Base-by-base conservation (phyloP, 1,284 basidiomycete genomes). In the Peniophora sp. region DNA sequence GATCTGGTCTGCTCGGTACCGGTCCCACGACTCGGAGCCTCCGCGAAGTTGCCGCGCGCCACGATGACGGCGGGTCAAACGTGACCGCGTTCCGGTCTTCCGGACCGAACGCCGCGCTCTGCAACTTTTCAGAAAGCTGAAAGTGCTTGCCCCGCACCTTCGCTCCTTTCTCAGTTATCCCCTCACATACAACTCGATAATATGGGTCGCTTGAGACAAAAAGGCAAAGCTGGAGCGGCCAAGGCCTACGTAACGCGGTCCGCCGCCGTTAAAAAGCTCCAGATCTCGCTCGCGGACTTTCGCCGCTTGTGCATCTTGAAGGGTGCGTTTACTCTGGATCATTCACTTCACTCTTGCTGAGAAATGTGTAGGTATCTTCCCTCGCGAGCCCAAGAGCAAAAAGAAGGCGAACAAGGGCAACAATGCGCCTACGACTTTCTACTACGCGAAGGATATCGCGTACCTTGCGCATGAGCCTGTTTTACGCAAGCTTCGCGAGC, bases 361-460 rank as follows among this genome's bases (percentile, higher is more conserved):
- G 35, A 53, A 50, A 48, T 48, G 24, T 24, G 27, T 54, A 96
- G 93, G 97, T 24, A 97, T 99, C 65, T 98, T 96, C 69, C 97
- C 97, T 56, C 89, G 96, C 49, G 96, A 99, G 67, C 97, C 97
- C 17, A 81, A 85, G 48, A 88, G 84, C 70, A 83, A 84, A 65
- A 99, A 98, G 69, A 86, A 87, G 58, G 97, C 96, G 50, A 99
- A 99, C 74, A 98, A 97, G 69, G 97, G 97, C 3, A 96, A 92
- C 3, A 93, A 94, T 38, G 95, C 93, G 0, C 94, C 96, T 2
- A 94, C 95, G 1, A 92, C 95, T 3, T 99, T 99, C 73, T 99
- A 99, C 75, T 98, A 98, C 69, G 77, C 92, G 49, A 99, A 99
- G 71, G 97, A 99, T 65, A 97, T 99, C 59, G 91, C 92, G 51